Conservation (phyloP, 345 rosid species). For the Aquilaria sinensis region DNA sequence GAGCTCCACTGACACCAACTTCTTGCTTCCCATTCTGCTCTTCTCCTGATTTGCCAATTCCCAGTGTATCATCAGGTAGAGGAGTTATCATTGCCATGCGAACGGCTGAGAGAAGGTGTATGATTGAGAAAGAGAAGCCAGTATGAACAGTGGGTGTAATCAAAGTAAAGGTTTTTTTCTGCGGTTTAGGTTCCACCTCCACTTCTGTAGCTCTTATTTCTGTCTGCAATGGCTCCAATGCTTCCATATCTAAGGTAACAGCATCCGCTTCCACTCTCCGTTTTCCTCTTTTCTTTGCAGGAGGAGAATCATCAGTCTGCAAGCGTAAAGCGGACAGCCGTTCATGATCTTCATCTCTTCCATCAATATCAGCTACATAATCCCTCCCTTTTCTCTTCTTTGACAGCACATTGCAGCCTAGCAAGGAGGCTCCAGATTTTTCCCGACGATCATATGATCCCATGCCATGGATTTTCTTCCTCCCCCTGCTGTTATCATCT, state of each 20-base stretch:
- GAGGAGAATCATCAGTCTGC: conserved; percentile 39
- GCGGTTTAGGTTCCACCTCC: conserved; percentile 68
- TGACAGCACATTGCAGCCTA: conserved; percentile 43
- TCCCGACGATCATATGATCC: conserved; percentile 45
- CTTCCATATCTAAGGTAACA: conserved; percentile 43
- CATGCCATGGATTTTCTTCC: conserved; percentile 46
- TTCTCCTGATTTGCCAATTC: conserved; percentile 39
- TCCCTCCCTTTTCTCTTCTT: conserved; percentile 73
- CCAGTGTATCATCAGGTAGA: conserved; percentile 59
- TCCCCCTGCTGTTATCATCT: conserved; percentile 32
- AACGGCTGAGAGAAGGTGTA: conserved; percentile 96
- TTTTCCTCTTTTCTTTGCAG: conserved; percentile 63
- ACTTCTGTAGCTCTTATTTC: conserved; percentile 41
- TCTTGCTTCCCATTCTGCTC: conserved; percentile 43
- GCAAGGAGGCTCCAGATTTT: conserved; percentile 42
- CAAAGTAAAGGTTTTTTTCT: conserved; percentile 76
- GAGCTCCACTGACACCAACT: conserved; percentile 36
- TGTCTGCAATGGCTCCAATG: conserved; percentile 38
- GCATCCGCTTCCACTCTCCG: conserved; percentile 53
- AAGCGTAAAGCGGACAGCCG: conserved; percentile 24
- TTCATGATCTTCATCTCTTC: conserved; percentile 37
- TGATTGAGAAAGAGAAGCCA: conserved; percentile 88
- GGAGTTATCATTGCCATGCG: conserved; percentile 76
- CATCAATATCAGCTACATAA: conserved; percentile 33
- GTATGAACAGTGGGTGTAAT: conserved; percentile 93